Conservation (phyloP, 192 early-diverging fungal species). For the Coemansia sp. region DNA sequence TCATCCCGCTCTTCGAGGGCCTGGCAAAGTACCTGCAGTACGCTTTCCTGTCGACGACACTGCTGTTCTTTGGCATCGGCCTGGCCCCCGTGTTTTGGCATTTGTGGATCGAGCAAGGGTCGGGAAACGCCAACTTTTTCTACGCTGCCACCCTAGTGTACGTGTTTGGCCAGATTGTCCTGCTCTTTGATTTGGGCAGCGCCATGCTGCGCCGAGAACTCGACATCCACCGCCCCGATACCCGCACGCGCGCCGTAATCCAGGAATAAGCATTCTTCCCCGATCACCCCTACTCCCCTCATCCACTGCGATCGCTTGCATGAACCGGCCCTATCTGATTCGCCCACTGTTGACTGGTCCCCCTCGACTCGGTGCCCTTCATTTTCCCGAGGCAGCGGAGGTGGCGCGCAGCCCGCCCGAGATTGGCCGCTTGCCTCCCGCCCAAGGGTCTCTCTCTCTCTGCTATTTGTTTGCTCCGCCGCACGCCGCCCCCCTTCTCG, state of each 20-base stretch:
- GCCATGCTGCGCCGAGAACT: slow-evolving; percentile 73
- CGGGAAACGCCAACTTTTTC: slow-evolving; percentile 97
- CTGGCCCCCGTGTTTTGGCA: slow-evolving; percentile 89
- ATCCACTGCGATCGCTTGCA: not conserved
- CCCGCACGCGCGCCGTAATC: slow-evolving; percentile 24
- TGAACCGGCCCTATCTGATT: no score
- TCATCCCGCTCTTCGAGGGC: slow-evolving; percentile 77
- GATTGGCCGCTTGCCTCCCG: no score
- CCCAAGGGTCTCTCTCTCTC: no score
- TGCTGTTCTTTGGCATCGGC: slow-evolving; percentile 68
- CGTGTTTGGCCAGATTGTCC: slow-evolving; percentile 75
- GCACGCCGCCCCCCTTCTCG: no score
- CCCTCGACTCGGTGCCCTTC: no score
- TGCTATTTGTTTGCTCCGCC: no score
- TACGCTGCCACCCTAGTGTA: slow-evolving; percentile 95
- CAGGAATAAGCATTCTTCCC: slow-evolving; percentile 42
- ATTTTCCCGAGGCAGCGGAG: no score
- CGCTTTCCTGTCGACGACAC: slow-evolving; percentile 61
- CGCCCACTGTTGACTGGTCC: no score
- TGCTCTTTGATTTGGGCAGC: slow-evolving; percentile 80
- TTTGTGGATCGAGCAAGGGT: slow-evolving; percentile 92
- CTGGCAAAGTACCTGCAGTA: slow-evolving; percentile 89
- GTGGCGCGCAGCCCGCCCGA: no score
- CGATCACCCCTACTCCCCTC: not conserved
- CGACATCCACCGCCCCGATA: slow-evolving; percentile 56